Conservation (phyloP, 352 stramenopile genomes). For the Phytopythium ostracodes region DNA sequence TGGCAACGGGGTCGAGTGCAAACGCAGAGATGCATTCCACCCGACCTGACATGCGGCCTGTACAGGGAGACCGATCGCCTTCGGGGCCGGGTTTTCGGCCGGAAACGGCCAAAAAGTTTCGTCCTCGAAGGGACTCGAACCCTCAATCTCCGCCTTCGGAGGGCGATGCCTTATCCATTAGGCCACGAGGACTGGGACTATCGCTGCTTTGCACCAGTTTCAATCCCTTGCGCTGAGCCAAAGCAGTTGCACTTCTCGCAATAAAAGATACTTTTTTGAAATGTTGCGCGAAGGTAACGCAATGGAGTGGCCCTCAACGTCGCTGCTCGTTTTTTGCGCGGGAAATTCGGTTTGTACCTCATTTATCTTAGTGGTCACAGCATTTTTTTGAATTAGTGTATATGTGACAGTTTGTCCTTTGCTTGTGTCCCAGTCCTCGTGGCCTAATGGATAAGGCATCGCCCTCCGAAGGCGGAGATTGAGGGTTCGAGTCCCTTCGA, state of each 20-base stretch:
- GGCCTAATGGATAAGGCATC: slow-evolving; percentile 77
- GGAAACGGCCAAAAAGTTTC: too few relatives aligned
- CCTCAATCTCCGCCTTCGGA: slow-evolving; percentile 67
- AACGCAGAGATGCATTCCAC: too few relatives aligned
- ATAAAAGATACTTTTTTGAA: slow-evolving; percentile 9
- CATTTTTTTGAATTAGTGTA: background rate
- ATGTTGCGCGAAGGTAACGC: slow-evolving; percentile 6
- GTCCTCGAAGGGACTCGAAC: slow-evolving; percentile 70
- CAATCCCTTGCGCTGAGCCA: background rate
- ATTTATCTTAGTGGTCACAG: too few relatives aligned
- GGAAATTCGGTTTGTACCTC: background rate
- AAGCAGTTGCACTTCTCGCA: background rate
- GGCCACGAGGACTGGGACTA: slow-evolving; percentile 36
- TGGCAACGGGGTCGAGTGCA: too few relatives aligned
- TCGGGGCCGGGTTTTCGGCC: too few relatives aligned
- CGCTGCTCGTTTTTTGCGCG: background rate
- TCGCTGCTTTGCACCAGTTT: background rate
- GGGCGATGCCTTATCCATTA: slow-evolving; percentile 77
- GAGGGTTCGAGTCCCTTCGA: slow-evolving; percentile 68
- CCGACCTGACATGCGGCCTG: too few relatives aligned
- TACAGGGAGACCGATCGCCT: too few relatives aligned
- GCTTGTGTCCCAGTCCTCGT: slow-evolving; percentile 20
- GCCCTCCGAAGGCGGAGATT: slow-evolving; percentile 69
- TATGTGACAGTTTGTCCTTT: background rate
- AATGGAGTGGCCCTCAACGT: slow-evolving; percentile 3